Percentiles rank a stretch among this genome's conserved stretches.
These are phyloP conservation scores for Oldenlandia corymbosa DNA, from an alignment of 257 asterid genomes.

Conservation along the genomic window DNA sequence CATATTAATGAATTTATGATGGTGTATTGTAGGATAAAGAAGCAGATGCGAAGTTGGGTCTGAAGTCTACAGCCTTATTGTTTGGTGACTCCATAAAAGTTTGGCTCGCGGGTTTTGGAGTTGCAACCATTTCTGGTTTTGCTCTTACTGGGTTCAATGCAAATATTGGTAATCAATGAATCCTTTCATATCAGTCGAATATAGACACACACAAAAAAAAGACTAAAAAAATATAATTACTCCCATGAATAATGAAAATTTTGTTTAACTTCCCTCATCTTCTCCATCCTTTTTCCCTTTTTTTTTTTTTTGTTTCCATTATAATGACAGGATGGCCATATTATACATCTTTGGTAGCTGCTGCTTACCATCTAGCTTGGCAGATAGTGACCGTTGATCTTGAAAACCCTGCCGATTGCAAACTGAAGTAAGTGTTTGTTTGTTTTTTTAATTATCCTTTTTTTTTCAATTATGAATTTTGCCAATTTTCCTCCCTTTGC, in stretches of 20 bases:
- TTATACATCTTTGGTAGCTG: constrained; percentile 43
- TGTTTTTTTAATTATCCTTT: too few species aligned
- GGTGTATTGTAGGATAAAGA: constrained; percentile 46
- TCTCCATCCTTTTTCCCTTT: too few species aligned
- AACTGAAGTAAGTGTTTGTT: constrained; percentile 37
- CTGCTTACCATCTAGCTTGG: constrained; percentile 55
- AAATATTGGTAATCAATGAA: constrained; percentile 36
- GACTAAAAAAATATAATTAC: too few species aligned
- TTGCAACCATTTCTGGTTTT: constrained; percentile 53
- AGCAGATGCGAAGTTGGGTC: constrained; percentile 42
- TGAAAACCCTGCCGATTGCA: constrained; percentile 56
- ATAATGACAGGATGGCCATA: constrained; percentile 51
- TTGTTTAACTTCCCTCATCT: too few species aligned
- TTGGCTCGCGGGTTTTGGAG: constrained; percentile 56
- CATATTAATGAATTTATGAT: too few species aligned
- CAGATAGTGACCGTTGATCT: constrained; percentile 60
- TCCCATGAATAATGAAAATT: too few species aligned
- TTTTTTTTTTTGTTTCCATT: constrained; percentile 2
- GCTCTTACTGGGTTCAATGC: constrained; percentile 54
- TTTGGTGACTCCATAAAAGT: constrained; percentile 33
- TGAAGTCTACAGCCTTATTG: not conserved
- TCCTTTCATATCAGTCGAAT: not conserved
- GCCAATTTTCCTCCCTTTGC: too few species aligned
- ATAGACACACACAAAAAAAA: too few species aligned
- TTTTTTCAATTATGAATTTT: too few species aligned